These are phyloP conservation scores for Coniochaeta hoffmannii DNA, from an alignment of 2,329 filamentous ascomycete genomes.

Conservation along the genomic window DNA sequence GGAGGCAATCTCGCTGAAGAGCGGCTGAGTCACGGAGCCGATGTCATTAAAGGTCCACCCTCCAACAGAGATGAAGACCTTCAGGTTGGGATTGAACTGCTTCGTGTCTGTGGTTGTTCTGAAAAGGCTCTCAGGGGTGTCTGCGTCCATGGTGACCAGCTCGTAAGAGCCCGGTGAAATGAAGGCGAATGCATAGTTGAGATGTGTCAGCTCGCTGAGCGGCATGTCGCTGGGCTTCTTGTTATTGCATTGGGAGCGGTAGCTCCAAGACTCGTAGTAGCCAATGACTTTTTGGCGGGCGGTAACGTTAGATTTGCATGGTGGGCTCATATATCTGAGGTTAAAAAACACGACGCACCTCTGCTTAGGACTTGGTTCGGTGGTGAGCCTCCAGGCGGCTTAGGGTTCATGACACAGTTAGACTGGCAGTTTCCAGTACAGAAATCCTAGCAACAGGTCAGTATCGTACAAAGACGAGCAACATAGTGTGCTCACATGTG, in stretches of 20 bases:
- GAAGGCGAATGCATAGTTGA: constrained; percentile 25
- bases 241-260: too few species aligned
- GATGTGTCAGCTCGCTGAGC: constrained; percentile 15
- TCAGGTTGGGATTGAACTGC: too few species aligned
- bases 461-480: too few species aligned
- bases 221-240: neutral
- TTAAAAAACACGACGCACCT: too few species aligned
- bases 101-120: too few species aligned
- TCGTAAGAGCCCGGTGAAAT: constrained; percentile 21
- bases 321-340: constrained; percentile 11
- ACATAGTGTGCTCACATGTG: too few species aligned
- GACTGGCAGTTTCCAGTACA: constrained; percentile 15
- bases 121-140: too few species aligned
- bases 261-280: constrained; percentile 25
- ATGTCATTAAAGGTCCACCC: constrained; percentile 32
- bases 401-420: too few species aligned
- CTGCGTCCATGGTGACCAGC: constrained; percentile 20
- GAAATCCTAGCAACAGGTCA: too few species aligned
- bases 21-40: constrained; percentile 5
- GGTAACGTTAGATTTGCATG: constrained; percentile 6
- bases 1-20: constrained; percentile 7
- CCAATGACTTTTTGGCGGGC: constrained; percentile 18
- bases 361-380: too few species aligned
- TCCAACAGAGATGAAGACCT: constrained; percentile 28
- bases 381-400: too few species aligned